Base-by-base conservation (phyloP, 306 rosid genomes). In the Prunus salicina region DNA sequence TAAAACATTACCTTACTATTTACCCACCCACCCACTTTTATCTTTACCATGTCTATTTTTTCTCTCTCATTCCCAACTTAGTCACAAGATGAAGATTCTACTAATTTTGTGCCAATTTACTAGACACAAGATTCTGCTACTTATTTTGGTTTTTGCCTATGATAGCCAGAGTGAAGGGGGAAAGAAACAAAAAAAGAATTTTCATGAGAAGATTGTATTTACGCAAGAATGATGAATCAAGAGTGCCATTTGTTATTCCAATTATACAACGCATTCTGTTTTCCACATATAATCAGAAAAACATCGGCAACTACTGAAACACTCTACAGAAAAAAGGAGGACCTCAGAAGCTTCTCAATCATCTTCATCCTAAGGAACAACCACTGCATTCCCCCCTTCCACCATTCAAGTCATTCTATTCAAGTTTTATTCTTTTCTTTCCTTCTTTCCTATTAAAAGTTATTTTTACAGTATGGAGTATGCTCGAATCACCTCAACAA, bases 401-500 rank as follows among this genome's bases (percentile, higher is more conserved):
- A 80, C 77, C 84, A 66, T 77, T 46, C 72, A 72, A 63, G 77
- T 51, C 69, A 51, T 67, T 68, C 80, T 50, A 77, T 73, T 28
- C 19, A 12, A 5, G 49, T 38, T 52, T 64, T 56, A 16, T 78
- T 71, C 15, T 72, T 60, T 77, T 53, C 22, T 55, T 58, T 34
- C 46, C 24, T 41, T 76, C 80, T 79, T 85, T 78, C 61, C 75
- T 75, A 52, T 71, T 28, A 5, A 67, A 75, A 74, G 79, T 87
- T 86, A 86, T 79, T 87, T 92, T 89, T 89, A 96, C 98, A 91
- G 86, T 88, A 96, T 88, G 86, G 97, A 93, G 83, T 96, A 96
- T 64, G 98, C 99, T 79, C 99, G 90, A 84, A 96, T 91, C 93
- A 96, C 99, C 94, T 96, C 99, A 8, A 88, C 84, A 32, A 96